Conservation (phyloP, 495 filamentous ascomycete species). For the Aspergillus asperescens region DNA sequence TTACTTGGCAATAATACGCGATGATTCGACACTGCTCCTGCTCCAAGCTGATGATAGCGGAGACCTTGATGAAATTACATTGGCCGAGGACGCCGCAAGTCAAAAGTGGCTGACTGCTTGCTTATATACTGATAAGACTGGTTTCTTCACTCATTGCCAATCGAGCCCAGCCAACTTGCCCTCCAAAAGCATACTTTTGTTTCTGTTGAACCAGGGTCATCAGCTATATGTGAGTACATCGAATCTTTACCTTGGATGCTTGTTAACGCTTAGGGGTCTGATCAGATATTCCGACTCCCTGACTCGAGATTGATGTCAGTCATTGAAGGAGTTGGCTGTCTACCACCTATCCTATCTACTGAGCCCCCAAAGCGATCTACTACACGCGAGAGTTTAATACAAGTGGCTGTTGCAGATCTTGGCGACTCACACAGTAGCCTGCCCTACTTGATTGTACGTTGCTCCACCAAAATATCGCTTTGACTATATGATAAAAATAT, state of each 20-base stretch:
- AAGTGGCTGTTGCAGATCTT: slow-evolving; percentile 77
- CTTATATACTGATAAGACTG: slow-evolving; percentile 63
- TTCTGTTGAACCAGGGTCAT: slow-evolving; percentile 64
- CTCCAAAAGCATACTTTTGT: slow-evolving; percentile 55
- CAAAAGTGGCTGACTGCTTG: slow-evolving; percentile 76
- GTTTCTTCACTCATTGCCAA: slow-evolving; percentile 45
- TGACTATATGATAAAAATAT: neutral
- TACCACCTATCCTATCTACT: slow-evolving; percentile 68
- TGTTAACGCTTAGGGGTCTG: slow-evolving; percentile 10
- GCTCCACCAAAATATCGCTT: neutral
- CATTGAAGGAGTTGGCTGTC: slow-evolving; percentile 64
- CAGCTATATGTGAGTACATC: slow-evolving; percentile 62
- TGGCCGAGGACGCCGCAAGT: slow-evolving; percentile 46
- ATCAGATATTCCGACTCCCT: slow-evolving; percentile 38
- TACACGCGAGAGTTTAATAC: slow-evolving; percentile 63
- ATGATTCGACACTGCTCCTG: slow-evolving; percentile 72
- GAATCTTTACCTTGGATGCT: neutral
- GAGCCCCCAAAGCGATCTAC: slow-evolving; percentile 68
- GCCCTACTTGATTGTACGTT: slow-evolving; percentile 74
- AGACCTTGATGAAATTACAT: slow-evolving; percentile 78
- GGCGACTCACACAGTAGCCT: slow-evolving; percentile 64
- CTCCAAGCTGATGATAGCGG: slow-evolving; percentile 70
- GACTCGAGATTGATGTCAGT: slow-evolving; percentile 32
- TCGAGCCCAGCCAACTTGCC: slow-evolving; percentile 39
- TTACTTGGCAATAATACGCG: slow-evolving; percentile 76